phyloP scores from a whole-genome alignment of 139 green algal genomes.

The Yamagishiella unicocca region DNA sequence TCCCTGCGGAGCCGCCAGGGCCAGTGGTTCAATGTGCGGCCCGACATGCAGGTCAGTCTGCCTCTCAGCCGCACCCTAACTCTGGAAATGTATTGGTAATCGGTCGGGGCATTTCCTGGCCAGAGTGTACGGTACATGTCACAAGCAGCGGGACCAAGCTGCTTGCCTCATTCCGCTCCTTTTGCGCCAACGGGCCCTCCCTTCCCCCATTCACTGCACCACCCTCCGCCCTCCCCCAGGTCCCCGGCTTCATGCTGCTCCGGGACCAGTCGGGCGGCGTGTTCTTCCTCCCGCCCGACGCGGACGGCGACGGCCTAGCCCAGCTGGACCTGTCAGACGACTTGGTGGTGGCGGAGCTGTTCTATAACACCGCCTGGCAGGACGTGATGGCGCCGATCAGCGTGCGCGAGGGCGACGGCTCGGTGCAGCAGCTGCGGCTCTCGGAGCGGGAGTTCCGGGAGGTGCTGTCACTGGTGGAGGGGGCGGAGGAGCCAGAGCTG shows the following conservation, averaged over 20 bases:
- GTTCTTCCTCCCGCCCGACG: slow-evolving; percentile 62
- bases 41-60: slow-evolving; percentile 56
- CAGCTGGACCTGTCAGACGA: slow-evolving; percentile 69
- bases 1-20: slow-evolving; percentile 48
- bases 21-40: slow-evolving; percentile 51
- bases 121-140: not conserved
- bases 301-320: slow-evolving; percentile 43
- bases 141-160: not conserved
- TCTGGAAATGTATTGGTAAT: not conserved
- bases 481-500: slow-evolving; percentile 26
- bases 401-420: not conserved
- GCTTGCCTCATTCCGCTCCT: not conserved
- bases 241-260: slow-evolving; percentile 58
- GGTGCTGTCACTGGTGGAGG: slow-evolving; percentile 47
- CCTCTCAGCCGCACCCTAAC: not conserved
- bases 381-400: slow-evolving; percentile 26
- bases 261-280: slow-evolving; percentile 44
- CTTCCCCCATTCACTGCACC: not conserved
- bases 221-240: slow-evolving; percentile 20
- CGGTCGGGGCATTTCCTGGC: not conserved
- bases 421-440: slow-evolving; percentile 46
- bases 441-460: slow-evolving; percentile 51
- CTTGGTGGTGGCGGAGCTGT: slow-evolving; percentile 68
- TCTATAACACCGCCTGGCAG: slow-evolving; percentile 64
- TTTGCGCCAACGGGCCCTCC: not conserved